Evolutionary conservation across 177 flowering plant species (phyloP).

Genomic region (Tripterygium wilfordii): DNA sequence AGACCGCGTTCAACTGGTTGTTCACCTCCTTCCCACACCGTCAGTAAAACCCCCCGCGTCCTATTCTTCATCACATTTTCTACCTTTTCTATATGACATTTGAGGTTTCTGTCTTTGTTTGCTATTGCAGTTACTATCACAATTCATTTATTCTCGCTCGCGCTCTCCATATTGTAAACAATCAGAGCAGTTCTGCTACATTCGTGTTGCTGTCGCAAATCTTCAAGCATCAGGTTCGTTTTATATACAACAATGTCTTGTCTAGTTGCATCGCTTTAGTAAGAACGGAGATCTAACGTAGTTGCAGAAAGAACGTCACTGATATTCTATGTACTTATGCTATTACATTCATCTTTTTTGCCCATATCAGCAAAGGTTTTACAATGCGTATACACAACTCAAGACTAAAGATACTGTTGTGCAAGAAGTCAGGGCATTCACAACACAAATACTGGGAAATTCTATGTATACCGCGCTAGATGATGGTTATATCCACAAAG

Average conservation of each 20-base stretch:
- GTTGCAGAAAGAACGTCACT: too few species aligned
- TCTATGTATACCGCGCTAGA: conserved; percentile 35
- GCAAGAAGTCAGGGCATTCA: conserved; percentile 31
- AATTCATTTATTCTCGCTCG: conserved; percentile 69
- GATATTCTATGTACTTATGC: too few species aligned
- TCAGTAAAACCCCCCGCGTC: conserved; percentile 18
- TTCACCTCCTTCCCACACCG: conserved; percentile 59
- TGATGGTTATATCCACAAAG: conserved; percentile 56
- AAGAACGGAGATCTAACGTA: too few species aligned
- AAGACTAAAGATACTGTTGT: conserved; percentile 47
- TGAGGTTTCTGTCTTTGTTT: too few species aligned
- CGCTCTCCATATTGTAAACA: conserved; percentile 69
- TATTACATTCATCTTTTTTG: conserved; percentile 11
- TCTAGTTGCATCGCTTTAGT: too few species aligned
- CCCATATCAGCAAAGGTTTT: conserved; percentile 72
- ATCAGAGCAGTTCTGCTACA: conserved; percentile 55
- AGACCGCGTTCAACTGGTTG: conserved; percentile 28
- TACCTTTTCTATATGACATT: too few species aligned
- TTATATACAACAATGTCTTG: too few species aligned
- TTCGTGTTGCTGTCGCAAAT: conserved; percentile 60
- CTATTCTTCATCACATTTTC: too few species aligned
- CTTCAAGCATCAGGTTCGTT: conserved; percentile 72
- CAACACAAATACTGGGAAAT: conserved; percentile 41
- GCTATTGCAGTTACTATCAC: conserved; percentile 83
- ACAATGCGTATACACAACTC: conserved; percentile 46